Evolutionary conservation across 345 rosid species (phyloP), one percentile per base, ranked within the genome.

Genomic region (Eucalyptus cladocalyx): DNA sequence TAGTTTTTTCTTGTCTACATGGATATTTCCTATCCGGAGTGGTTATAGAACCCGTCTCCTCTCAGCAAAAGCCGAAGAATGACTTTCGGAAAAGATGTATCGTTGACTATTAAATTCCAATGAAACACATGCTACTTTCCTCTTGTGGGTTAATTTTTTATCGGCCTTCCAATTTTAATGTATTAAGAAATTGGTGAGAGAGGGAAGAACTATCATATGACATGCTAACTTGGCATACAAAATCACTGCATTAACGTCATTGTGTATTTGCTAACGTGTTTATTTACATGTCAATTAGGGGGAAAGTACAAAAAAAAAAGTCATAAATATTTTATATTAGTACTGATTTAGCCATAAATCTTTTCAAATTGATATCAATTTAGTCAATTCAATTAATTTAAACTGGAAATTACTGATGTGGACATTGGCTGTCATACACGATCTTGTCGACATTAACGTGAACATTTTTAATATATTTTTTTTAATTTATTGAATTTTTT

Each of bases 361-460:
- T 53, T 53, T 53, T 21, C 58, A 53, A 21, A 53, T 53, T 3
- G 0, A 0, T 53, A 53, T 53, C 26, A 53, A 53, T 19, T 53
- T 5, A 53, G 1, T 53, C 58, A 53, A 53, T 7, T 0, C 24
- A 53, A 19, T 53, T 0, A 53, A 19, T 53, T 53, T 21, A 53
- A 53, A 53, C 0, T 53, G 0, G 58, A 4, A 53, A 21, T 21
- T 53, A 53, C 2, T 21, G 2, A 53, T 53, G 5, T 0, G 11
- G 26, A 21, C 58, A 53, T 19, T 21, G 1, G 11, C 2, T 53
- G 1, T 53, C 58, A 53, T 53, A 53, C 58, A 19, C 5, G 0
- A 53, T 19, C 19, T 0, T 0, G 0, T 11, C 0, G 0, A 2
- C 0, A 1, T 19, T 53, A 53, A 53, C 5, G 0, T 53, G 0